phyloP scores from a whole-genome alignment of 352 stramenopile genomes.

The Phytophthora cactorum region DNA sequence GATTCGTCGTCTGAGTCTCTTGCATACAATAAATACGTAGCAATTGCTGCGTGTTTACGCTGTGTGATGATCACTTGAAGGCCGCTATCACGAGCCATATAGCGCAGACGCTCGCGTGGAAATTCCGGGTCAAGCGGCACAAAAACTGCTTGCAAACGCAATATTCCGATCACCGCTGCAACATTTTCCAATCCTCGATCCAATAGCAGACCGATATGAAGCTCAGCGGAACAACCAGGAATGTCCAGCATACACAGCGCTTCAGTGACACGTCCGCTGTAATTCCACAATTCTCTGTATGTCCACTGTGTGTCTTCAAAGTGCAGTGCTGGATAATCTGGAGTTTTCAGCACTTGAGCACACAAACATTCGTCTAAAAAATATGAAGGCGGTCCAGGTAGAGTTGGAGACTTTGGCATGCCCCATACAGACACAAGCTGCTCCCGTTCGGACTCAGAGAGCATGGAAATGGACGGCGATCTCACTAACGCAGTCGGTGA shows the following conservation, averaged over 20 bases:
- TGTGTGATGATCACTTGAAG: constrained; percentile 54
- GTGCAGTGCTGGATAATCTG: constrained; percentile 36
- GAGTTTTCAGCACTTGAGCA: constrained; percentile 39
- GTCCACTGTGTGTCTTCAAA: constrained; percentile 50
- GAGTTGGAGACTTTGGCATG: constrained; percentile 4
- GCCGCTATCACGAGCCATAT: constrained; percentile 51
- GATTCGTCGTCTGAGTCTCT: constrained; percentile 5
- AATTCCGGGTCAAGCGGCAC: constrained; percentile 58
- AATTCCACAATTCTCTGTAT: constrained; percentile 46
- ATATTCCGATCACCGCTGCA: constrained; percentile 45
- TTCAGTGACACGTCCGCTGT: constrained; percentile 29
- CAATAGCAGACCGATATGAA: constrained; percentile 51
- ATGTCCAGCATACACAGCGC: constrained; percentile 27
- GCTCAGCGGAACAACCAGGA: constrained; percentile 1
- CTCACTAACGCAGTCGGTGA: constrained; percentile 17
- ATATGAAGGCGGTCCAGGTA: background rate
- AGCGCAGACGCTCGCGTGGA: constrained; percentile 50
- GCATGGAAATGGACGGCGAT: constrained; percentile 39
- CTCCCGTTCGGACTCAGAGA: constrained; percentile 34
- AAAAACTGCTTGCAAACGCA: constrained; percentile 49
- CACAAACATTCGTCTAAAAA: constrained; percentile 52
- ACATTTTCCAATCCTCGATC: constrained; percentile 52
- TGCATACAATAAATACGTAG: constrained; percentile 24
- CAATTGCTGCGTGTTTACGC: constrained; percentile 27
- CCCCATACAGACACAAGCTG: constrained; percentile 43